Base-by-base conservation (phyloP, 192 early-diverging fungal genomes). In the Linnemannia exigua region DNA sequence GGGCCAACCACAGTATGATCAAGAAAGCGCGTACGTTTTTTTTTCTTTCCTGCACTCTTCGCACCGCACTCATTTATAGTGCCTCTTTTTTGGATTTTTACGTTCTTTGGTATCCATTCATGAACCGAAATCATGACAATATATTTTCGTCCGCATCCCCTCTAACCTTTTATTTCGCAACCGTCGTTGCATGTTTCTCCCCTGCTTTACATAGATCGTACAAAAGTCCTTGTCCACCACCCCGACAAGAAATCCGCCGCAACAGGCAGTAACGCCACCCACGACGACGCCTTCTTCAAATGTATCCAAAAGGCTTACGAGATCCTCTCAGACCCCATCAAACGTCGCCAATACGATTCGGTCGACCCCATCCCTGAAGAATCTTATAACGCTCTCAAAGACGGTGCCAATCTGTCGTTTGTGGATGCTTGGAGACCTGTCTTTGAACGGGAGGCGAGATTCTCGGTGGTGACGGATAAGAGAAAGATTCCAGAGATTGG, bases 221-320 rank as follows among this genome's bases (percentile, higher is more conserved):
- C 77, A 33, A 87, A 88, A 50, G 87, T 88, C 1, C 75, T 88
- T 8, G 94, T 93, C 78, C 94, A 96, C 87, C 94, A 96, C 79
- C 94, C 95, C 7, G 95, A 96, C 90, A 96, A 96, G 87, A 93
- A 95, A 77, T 91, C 92, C 22, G 79, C 67, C 7, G 73, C 79
- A 6, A 79, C 80, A 50, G 79, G 79, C 70, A 61, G 89, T 52
- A 77, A 77, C 66, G 69, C 72, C 1, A 72, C 72, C 11, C 88
- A 87, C 67, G 91, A 95, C 79, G 96, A 97, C 78, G 76, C 84
- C 3, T 95, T 95, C 77, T 97, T 97, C 92, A 96, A 97, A 81
- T 96, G 95, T 66, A 87, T 95, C 25, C 95, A 96, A 75, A 87
- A 75, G 35, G 94, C 96, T 0, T 95, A 93, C 87, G 95, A 96